Percentiles rank a stretch among this genome's conserved stretches.
phyloP scores from a whole-genome alignment of 371 early-diverging fungal genomes.

The Lichtheimia corymbifera region DNA sequence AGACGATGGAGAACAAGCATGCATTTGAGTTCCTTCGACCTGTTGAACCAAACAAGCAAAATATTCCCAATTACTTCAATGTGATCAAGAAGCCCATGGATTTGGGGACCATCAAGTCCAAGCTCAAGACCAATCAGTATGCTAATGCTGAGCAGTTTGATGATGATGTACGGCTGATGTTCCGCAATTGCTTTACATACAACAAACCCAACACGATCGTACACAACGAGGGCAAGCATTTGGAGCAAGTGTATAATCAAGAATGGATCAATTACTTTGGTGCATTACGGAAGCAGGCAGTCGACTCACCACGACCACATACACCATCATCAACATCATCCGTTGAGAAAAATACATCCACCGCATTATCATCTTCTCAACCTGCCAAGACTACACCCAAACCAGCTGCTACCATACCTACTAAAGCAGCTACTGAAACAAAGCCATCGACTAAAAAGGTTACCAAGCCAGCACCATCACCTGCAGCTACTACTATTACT shows the following conservation, averaged over 20 bases:
- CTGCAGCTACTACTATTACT: not conserved
- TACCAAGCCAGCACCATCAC: not conserved
- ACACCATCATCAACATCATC: not conserved
- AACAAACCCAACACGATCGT: conserved; percentile 84
- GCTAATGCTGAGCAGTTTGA: conserved; percentile 44
- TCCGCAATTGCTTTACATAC: conserved; percentile 65
- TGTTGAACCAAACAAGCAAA: conserved; percentile 49
- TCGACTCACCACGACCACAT: not conserved
- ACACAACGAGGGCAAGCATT: conserved; percentile 58
- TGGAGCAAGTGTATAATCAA: conserved; percentile 62
- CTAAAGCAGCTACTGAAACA: not conserved
- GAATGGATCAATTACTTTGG: conserved; percentile 56
- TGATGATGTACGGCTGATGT: conserved; percentile 52
- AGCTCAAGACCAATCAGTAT: conserved; percentile 54
- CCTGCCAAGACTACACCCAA: not conserved
- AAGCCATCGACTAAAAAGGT: not conserved
- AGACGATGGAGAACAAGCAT: conserved; percentile 35
- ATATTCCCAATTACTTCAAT: conserved; percentile 69
- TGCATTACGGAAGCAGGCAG: conserved; percentile 6
- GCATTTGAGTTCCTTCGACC: conserved; percentile 49
- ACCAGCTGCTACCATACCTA: conserved; percentile 3
- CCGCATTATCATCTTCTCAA: not conserved
- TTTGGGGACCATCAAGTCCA: conserved; percentile 87
- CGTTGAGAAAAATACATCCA: not conserved
- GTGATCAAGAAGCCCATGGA: conserved; percentile 98